Percentiles rank a stretch among this genome's conserved stretches.
Conservation (phyloP, 441 rosid genomes). For the Euphorbia celastroides region DNA sequence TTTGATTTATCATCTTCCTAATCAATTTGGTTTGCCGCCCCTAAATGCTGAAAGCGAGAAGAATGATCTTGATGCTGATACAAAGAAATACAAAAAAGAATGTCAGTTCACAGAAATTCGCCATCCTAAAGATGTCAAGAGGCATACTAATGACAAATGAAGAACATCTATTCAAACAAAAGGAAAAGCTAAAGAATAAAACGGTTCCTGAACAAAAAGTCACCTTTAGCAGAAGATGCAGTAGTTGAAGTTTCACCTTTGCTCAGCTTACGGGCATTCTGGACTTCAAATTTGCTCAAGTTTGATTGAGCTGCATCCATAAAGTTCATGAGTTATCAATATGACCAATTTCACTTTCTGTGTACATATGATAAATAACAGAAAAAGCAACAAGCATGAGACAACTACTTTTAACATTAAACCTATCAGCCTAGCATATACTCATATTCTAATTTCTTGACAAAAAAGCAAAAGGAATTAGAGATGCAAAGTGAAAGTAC, state of each 20-base stretch:
- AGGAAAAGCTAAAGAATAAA: not conserved
- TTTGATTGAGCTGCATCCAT: slow-evolving; percentile 29
- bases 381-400: too few species aligned
- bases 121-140: not conserved
- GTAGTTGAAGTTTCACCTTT: slow-evolving; percentile 30
- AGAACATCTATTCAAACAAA: not conserved
- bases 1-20: not conserved
- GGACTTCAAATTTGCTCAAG: not conserved
- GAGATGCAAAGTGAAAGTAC: slow-evolving; percentile 22
- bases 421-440: not conserved
- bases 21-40: slow-evolving; percentile 52
- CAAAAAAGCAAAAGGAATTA: not conserved
- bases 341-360: not conserved
- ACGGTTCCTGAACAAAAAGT: not conserved
- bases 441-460: not conserved
- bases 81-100: slow-evolving; percentile 9
- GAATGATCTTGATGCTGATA: slow-evolving; percentile 63
- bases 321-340: slow-evolving; percentile 1
- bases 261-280: not conserved
- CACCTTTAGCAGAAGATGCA: slow-evolving; percentile 46
- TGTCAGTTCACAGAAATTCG: not conserved
- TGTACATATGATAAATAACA: not conserved
- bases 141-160: too few species aligned
- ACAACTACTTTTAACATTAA: not conserved
- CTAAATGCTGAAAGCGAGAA: slow-evolving; percentile 72